These are phyloP conservation scores for Kuraishia ogatae DNA, from an alignment of 805 yeast genomes.

Conservation along the genomic window DNA sequence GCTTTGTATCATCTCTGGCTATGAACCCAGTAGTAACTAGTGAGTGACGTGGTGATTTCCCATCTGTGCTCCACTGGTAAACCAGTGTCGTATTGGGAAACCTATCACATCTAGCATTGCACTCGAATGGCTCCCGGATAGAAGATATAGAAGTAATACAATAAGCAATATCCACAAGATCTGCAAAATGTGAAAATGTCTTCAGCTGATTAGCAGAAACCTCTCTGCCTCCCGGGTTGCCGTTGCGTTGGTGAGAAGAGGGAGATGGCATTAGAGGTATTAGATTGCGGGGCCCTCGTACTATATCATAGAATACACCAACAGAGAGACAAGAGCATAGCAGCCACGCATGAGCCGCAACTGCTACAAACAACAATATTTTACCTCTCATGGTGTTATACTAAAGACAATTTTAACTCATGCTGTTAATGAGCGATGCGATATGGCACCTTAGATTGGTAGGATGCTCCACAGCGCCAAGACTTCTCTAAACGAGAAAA, in stretches of 20 bases:
- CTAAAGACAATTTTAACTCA: background rate
- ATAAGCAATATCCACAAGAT: conserved; percentile 33
- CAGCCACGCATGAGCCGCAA: background rate
- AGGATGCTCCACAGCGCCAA: background rate
- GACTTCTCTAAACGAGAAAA: too few relatives aligned
- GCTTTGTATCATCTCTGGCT: conserved; percentile 7
- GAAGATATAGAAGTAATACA: conserved; percentile 24
- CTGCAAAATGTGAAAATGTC: conserved; percentile 12
- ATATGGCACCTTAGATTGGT: background rate
- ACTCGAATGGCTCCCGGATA: conserved; percentile 28
- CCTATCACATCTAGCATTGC: conserved; percentile 26
- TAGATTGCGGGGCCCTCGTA: background rate
- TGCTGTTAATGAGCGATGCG: background rate
- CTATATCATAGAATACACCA: background rate
- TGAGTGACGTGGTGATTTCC: conserved; percentile 11
- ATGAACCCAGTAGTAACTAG: conserved; percentile 9
- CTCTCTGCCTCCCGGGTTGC: background rate
- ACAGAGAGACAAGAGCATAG: background rate
- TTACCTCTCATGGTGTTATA: background rate
- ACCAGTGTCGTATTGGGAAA: conserved; percentile 29
- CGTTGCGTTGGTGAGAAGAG: background rate
- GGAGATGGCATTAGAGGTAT: background rate
- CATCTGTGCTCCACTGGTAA: conserved; percentile 31
- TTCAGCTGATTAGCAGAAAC: background rate
- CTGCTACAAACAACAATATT: background rate